Base-by-base conservation (phyloP, 768 basidiomycete species). In the Leucocoprinus sp. region DNA sequence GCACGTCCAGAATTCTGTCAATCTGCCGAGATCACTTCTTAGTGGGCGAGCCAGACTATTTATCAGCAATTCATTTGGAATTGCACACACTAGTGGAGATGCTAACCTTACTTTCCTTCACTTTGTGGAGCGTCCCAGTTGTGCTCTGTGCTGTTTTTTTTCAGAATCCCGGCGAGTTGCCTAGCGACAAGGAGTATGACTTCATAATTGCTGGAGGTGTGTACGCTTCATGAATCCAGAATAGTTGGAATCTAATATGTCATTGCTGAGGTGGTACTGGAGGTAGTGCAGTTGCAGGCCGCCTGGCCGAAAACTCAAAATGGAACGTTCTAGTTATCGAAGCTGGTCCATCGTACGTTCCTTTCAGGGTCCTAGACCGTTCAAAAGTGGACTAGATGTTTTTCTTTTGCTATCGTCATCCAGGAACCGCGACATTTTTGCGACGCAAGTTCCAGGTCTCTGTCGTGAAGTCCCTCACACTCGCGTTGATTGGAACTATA, bases 401-500 rank as follows among this genome's bases (percentile, higher is more conserved):
- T 17, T 40, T 18, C 14, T 26, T 4, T 14, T 34, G 6, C 9
- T 11, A 21, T 14, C 18, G 2, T 23, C 5, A 26, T 11, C 1
- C 11, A 36, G 43, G 14, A 37, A 45, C 14, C 27, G 28, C 9
- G 29, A 38, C 4, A 21, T 47, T 12, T 43, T 43, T 26, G 42
- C 23, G 14, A 42, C 31, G 26, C 36, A 26, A 12, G 14, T 17
- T 26, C 42, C 35, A 6, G 37, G 35, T 8, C 24, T 43, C 14
- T 37, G 27, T 8, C 14, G 21, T 18, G 24, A 37, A 2, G 22
- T 41, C 4, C 21, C 45, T 22, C 37, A 43, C 7, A 51, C 52
- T 1, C 40, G 21, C 8, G 50, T 46, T 19, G 52, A 53, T 28
- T 53, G 52, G 52, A 53, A 53, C 43, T 51, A 48, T 27, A 53